phyloP scores from a whole-genome alignment of 495 filamentous ascomycete species.

The Neohortaea acidophila region DNA sequence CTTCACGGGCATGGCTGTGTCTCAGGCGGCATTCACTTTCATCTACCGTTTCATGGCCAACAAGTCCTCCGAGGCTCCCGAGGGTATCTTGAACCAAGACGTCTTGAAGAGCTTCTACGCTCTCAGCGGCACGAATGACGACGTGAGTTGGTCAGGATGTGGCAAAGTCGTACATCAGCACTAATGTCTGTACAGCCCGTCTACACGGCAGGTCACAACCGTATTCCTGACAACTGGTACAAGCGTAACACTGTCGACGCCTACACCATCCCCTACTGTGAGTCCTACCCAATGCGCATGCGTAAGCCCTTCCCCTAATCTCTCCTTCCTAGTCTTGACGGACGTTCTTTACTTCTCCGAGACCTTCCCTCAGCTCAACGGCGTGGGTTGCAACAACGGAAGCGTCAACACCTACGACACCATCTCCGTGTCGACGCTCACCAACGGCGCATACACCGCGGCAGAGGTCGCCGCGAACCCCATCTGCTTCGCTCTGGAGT shows the following conservation, averaged over 20 bases:
- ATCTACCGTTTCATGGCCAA: slow-evolving; percentile 28
- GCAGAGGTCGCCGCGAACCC: slow-evolving; percentile 17
- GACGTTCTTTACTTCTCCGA: slow-evolving; percentile 16
- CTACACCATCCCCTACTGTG: slow-evolving; percentile 29
- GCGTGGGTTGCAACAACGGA: slow-evolving; percentile 43
- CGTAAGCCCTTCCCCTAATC: background rate
- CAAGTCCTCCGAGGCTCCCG: slow-evolving; percentile 25
- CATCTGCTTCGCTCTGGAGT: slow-evolving; percentile 20
- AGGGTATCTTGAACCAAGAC: slow-evolving; percentile 21
- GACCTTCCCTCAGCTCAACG: slow-evolving; percentile 23
- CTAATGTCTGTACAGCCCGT: slow-evolving; percentile 4
- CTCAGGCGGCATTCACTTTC: slow-evolving; percentile 19
- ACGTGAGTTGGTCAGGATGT: slow-evolving; percentile 7
- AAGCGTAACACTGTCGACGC: slow-evolving; percentile 26
- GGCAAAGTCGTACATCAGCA: too few relatives aligned
- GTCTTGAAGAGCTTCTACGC: slow-evolving; percentile 21
- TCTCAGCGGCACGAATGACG: slow-evolving; percentile 16
- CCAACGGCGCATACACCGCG: slow-evolving; percentile 24
- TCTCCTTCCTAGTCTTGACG: slow-evolving; percentile 3
- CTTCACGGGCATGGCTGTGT: slow-evolving; percentile 20
- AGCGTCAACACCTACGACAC: slow-evolving; percentile 40
- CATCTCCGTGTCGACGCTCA: slow-evolving; percentile 34
- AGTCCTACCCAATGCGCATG: background rate
- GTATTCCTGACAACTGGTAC: slow-evolving; percentile 47
- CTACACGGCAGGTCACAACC: slow-evolving; percentile 19